Conservation (phyloP, 2,329 filamentous ascomycete genomes). For the Colletotrichum acutatum region DNA sequence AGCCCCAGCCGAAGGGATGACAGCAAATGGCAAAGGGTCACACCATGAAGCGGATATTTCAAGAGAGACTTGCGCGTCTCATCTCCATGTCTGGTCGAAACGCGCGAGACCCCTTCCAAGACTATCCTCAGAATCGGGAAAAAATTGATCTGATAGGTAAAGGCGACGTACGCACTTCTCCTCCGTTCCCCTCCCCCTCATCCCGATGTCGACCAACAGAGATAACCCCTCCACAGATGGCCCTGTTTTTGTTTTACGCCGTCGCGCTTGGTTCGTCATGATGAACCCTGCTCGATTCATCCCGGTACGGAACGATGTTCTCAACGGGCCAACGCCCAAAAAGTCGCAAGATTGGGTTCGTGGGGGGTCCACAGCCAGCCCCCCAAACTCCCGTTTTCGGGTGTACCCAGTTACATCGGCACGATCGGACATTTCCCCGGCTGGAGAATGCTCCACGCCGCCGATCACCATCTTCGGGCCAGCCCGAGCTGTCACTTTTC, state of each 20-base stretch:
- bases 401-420: conserved; percentile 23
- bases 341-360: neutral
- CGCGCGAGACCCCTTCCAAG: neutral
- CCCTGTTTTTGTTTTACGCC: neutral
- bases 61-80: neutral
- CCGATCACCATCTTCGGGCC: neutral
- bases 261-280: neutral
- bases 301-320: neutral
- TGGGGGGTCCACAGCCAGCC: no score
- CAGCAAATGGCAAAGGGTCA: neutral
- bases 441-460: neutral
- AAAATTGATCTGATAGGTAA: neutral
- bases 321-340: neutral
- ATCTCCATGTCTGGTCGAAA: neutral
- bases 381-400: conserved; percentile 1
- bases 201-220: neutral
- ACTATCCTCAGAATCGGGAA: no score
- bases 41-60: neutral
- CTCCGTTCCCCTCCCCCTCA: neutral
- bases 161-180: neutral
- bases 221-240: neutral
- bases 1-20: conserved; percentile 1
- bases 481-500: neutral
- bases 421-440: neutral
- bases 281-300: neutral